These are phyloP conservation scores for Aphanomyces astaci DNA, from an alignment of 352 stramenopile species.

Conservation along the genomic window DNA sequence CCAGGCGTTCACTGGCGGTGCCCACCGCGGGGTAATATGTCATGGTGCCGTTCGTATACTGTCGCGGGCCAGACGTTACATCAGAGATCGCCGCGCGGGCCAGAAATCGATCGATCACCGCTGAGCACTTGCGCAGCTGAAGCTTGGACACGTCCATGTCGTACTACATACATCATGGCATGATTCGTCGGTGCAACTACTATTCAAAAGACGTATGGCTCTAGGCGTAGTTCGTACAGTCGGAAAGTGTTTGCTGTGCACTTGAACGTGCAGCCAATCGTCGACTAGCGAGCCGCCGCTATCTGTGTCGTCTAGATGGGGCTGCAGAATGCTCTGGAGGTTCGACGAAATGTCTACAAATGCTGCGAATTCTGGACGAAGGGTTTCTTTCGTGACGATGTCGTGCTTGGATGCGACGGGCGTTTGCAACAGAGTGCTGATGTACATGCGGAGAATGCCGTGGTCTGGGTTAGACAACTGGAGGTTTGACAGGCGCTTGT, in stretches of 20 bases:
- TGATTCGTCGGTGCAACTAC: background rate
- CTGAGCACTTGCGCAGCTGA: constrained; percentile 42
- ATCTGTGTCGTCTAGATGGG: constrained; percentile 63
- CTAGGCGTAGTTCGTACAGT: constrained; percentile 30
- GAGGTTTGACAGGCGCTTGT: constrained; percentile 34
- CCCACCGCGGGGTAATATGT: constrained; percentile 33
- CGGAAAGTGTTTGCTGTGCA: constrained; percentile 49
- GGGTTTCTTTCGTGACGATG: background rate
- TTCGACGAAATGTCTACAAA: background rate
- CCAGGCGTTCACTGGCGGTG: constrained; percentile 40
- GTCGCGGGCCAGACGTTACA: constrained; percentile 19
- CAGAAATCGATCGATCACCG: constrained; percentile 48
- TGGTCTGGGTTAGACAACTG: constrained; percentile 32
- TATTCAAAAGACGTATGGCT: too few relatives aligned
- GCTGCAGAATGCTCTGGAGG: constrained; percentile 36
- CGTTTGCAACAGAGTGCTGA: constrained; percentile 35
- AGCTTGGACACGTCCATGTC: constrained; percentile 40
- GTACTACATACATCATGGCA: constrained; percentile 29
- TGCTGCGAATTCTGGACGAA: background rate
- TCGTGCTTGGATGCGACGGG: background rate
- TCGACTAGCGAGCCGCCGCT: constrained; percentile 35
- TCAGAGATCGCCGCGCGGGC: constrained; percentile 25
- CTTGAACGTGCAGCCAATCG: constrained; percentile 37
- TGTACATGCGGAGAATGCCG: constrained; percentile 26
- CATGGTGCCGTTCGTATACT: constrained; percentile 37